These are phyloP conservation scores for Phanerodontia chrysosporium DNA, from an alignment of 768 basidiomycete species.

Conservation along the genomic window DNA sequence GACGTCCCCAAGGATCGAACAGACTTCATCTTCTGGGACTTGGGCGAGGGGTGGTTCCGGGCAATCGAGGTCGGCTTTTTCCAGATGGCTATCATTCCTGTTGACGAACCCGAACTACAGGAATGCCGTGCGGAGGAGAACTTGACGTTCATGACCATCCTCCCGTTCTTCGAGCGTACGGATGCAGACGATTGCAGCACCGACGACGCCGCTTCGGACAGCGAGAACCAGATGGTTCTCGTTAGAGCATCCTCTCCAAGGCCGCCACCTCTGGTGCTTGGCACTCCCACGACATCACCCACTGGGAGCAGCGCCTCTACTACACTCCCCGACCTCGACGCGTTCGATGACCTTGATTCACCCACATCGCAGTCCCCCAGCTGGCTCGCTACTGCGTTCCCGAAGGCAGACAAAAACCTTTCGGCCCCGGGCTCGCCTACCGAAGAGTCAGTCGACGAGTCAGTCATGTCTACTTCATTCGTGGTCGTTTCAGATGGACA, in stretches of 20 bases:
- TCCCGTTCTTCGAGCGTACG: background rate
- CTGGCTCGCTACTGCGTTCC: background rate
- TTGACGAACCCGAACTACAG: background rate
- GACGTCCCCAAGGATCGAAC: background rate
- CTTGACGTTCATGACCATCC: background rate
- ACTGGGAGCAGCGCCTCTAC: background rate
- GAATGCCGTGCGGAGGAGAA: background rate
- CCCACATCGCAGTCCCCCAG: background rate
- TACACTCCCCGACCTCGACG: background rate
- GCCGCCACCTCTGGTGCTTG: background rate
- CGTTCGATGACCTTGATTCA: background rate
- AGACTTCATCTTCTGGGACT: constrained; percentile 1
- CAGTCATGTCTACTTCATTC: background rate
- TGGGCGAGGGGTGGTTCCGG: background rate
- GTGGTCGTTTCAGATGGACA: background rate
- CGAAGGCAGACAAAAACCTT: background rate
- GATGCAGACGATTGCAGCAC: background rate
- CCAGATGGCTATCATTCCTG: background rate
- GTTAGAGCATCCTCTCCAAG: background rate
- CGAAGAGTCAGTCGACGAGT: background rate
- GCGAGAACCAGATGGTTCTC: too few relatives aligned
- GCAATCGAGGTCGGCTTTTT: background rate
- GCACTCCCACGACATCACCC: background rate
- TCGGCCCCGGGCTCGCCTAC: background rate
- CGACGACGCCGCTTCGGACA: too few relatives aligned